Conservation (phyloP, 768 basidiomycete species). For the Auriscalpium microsporum region DNA sequence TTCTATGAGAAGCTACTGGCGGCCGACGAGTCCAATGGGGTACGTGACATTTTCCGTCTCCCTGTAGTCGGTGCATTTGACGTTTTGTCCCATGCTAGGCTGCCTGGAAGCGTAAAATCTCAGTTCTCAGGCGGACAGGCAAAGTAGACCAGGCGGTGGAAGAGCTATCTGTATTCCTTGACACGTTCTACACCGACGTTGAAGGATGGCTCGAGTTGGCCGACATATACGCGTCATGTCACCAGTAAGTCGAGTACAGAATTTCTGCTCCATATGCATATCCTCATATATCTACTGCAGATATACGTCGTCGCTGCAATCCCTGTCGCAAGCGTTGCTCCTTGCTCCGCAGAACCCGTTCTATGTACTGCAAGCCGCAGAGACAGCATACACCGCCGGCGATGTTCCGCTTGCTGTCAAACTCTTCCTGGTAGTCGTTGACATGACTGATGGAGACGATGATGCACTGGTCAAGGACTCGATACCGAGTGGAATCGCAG, state of each 20-base stretch:
- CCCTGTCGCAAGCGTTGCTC: constrained; percentile 73
- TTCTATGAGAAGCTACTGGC: constrained; percentile 58
- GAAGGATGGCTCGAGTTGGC: constrained; percentile 87
- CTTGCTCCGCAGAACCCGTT: constrained; percentile 84
- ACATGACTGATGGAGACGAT: constrained; percentile 64
- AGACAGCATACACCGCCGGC: constrained; percentile 75
- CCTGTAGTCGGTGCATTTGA: background rate
- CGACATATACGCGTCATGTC: constrained; percentile 65
- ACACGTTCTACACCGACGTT: constrained; percentile 82
- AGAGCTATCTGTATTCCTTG: constrained; percentile 65
- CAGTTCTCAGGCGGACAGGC: constrained; percentile 56
- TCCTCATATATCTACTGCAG: background rate
- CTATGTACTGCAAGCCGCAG: constrained; percentile 75
- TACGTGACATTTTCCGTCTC: constrained; percentile 30
- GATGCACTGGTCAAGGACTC: constrained; percentile 42
- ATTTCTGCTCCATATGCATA: background rate
- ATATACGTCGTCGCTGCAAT: constrained; percentile 69
- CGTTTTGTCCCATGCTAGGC: constrained; percentile 30
- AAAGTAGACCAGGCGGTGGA: constrained; percentile 58
- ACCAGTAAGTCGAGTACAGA: constrained; percentile 45
- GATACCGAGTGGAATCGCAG: constrained; percentile 39
- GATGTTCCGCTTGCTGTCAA: constrained; percentile 73
- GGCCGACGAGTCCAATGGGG: constrained; percentile 61
- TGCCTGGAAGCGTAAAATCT: constrained; percentile 75
- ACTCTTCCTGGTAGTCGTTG: constrained; percentile 68